Evolutionary conservation across 1,284 basidiomycete genomes (phyloP).

Genomic region (Microbotryomycetes sp.): DNA sequence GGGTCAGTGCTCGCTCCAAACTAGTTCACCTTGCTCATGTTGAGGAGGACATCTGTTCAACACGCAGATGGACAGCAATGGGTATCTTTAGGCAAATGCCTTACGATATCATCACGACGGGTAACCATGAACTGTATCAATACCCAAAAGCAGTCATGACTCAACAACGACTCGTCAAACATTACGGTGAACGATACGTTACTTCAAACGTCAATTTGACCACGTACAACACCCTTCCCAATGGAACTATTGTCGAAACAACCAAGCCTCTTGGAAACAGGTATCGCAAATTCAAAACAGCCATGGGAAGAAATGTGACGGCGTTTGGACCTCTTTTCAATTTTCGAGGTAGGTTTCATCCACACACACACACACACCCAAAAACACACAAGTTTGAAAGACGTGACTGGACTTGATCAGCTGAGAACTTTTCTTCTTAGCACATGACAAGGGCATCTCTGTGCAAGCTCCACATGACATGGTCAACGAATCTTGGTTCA

Average conservation of each 20-base stretch:
- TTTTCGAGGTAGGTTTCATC: slow-evolving; percentile 33
- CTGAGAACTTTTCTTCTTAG: slow-evolving; percentile 4
- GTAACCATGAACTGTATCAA: slow-evolving; percentile 40
- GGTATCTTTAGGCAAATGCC: slow-evolving; percentile 29
- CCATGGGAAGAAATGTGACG: slow-evolving; percentile 34
- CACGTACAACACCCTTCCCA: slow-evolving; percentile 24
- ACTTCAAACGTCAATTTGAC: slow-evolving; percentile 25
- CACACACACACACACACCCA: slow-evolving; percentile 14
- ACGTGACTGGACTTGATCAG: no score
- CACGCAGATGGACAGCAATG: slow-evolving; percentile 27
- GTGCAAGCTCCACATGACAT: slow-evolving; percentile 31
- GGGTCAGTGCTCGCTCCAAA: slow-evolving; percentile 4
- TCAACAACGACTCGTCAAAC: slow-evolving; percentile 22
- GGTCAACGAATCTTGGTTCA: slow-evolving; percentile 38
- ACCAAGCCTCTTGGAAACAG: slow-evolving; percentile 30
- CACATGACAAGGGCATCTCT: slow-evolving; percentile 19
- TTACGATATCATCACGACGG: slow-evolving; percentile 36
- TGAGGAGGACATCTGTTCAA: neutral
- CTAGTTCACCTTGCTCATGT: neutral
- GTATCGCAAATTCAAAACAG: slow-evolving; percentile 35
- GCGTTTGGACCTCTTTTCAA: slow-evolving; percentile 39
- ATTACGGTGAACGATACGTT: slow-evolving; percentile 23
- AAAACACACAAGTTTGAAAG: no score
- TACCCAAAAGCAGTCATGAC: slow-evolving; percentile 34
- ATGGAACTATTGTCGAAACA: neutral